Base-by-base conservation (phyloP, 2,329 filamentous ascomycete genomes). In the Penicillium hesseltinei region DNA sequence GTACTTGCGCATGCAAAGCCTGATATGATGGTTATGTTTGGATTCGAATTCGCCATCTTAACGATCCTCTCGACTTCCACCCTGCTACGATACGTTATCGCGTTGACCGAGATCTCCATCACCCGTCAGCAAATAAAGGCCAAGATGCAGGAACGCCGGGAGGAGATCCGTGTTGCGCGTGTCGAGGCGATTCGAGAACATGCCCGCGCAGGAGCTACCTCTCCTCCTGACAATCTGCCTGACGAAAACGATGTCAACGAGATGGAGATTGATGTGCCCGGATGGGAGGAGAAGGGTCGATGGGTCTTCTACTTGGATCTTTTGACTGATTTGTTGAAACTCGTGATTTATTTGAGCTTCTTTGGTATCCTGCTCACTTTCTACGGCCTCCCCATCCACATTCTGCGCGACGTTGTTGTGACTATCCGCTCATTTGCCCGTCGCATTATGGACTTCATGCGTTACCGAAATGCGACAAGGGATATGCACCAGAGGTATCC, bases 1-100 rank as follows among this genome's bases (percentile, higher is more conserved):
- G 92, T 97, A 33, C 86, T 97, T 49, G 87, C 90, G 57, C 88
- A 95, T 71, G 91, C 93, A 2, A 84, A 89, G n/a, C 92, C 93
- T 0, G 94, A 95, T 58, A 97, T 99, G 90, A 99, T 97, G 92
- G 92, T 99, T 62, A 97, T 99, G 92, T 99, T 99, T 70, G 86
- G 95, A 6, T 99, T 99, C 67, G 94, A 99, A 74, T 97, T 97
- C 71, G 92, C 93, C 38, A 87, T 99, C 43, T 78, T 97, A 59
- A 82, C 86, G 2, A 88, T 95, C 10, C 88, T 87, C 51, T 96
- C 93, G 0, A 80, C 86, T 51, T 92, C 93, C 47, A 96, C 92
- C 0, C 82, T 85, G 2, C 80, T 86, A 54, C 87, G 92, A 58
- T 99, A 99, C 74, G 74, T 84, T 21, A 83, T 97, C 50, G 90